Conservation (phyloP, 2,329 filamentous ascomycete genomes). For the Bimuria novae-zelandiae region DNA sequence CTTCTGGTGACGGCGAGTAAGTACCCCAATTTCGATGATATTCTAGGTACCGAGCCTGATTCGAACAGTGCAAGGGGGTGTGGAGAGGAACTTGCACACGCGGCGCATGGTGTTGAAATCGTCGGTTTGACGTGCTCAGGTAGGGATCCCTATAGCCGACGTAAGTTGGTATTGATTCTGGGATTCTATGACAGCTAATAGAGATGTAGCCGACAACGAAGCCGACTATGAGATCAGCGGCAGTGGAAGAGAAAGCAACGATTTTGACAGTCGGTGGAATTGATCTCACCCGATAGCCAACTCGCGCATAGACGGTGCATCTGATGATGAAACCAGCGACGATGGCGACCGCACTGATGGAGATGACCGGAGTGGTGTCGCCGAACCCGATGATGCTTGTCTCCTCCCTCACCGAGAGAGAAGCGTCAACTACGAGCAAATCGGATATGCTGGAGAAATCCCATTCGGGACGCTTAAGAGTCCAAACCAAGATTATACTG, state of each 20-base stretch:
- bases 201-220: constrained; percentile 9
- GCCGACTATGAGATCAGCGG: constrained; percentile 8
- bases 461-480: background rate
- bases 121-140: constrained; percentile 15
- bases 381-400: background rate
- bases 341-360: background rate
- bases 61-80: constrained; percentile 8
- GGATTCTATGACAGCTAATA: constrained; percentile 7
- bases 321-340: background rate
- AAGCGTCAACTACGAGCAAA: background rate
- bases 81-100: no score
- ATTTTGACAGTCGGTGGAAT: constrained; percentile 3
- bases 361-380: background rate
- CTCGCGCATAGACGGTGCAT: background rate
- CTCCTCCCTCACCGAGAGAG: background rate
- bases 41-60: constrained; percentile 3
- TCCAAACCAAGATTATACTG: constrained; percentile 3
- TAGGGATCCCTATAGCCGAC: constrained; percentile 11
- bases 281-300: background rate
- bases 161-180: background rate
- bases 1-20: constrained; percentile 1
- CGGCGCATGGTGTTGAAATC: constrained; percentile 9
- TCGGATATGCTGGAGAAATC: background rate
- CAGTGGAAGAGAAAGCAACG: constrained; percentile 7
- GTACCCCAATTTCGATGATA: background rate